Conservation (phyloP, 768 basidiomycete species). For the Leccinum obscurum region DNA sequence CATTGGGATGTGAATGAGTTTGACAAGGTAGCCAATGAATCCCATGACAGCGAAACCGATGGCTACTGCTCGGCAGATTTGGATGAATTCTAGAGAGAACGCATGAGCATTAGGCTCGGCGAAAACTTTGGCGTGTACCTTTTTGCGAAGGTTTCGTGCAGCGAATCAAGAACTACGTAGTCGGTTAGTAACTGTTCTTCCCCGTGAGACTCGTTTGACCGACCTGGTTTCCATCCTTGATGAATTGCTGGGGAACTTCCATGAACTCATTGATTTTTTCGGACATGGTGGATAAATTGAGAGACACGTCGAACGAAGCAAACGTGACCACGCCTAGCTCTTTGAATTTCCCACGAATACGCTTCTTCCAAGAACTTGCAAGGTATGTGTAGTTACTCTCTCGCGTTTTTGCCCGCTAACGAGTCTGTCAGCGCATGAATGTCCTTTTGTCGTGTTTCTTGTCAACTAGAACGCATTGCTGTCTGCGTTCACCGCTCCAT, state of each 20-base stretch:
- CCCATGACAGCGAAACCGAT: slow-evolving; percentile 99
- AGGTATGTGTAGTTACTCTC: slow-evolving; percentile 3
- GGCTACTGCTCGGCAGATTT: slow-evolving; percentile 95
- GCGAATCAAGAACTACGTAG: slow-evolving; percentile 81
- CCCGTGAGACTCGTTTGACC: slow-evolving; percentile 20
- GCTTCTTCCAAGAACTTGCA: slow-evolving; percentile 1
- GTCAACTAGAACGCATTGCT: slow-evolving; percentile 30
- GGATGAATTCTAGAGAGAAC: slow-evolving; percentile 72
- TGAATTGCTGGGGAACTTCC: slow-evolving; percentile 88
- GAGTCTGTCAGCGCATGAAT: slow-evolving; percentile 54
- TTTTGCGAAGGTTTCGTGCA: slow-evolving; percentile 98
- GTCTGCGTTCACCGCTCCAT: slow-evolving; percentile 26
- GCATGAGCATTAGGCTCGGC: slow-evolving; percentile 1
- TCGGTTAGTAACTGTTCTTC: slow-evolving; percentile 13
- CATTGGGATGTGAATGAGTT: slow-evolving; percentile 98
- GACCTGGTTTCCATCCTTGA: slow-evolving; percentile 93
- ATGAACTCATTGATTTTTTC: slow-evolving; percentile 89
- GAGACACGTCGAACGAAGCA: slow-evolving; percentile 15
- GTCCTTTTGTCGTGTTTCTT: slow-evolving; percentile 46
- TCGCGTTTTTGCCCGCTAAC: slow-evolving; percentile 17
- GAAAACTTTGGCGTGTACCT: slow-evolving; percentile 48
- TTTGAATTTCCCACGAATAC: slow-evolving; percentile 28
- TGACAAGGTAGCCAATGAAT: slow-evolving; percentile 98
- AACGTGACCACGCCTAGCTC: slow-evolving; percentile 29
- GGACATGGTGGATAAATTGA: slow-evolving; percentile 58